Conservation (phyloP, 768 basidiomycete species). For the Holtermannia corniformis region DNA sequence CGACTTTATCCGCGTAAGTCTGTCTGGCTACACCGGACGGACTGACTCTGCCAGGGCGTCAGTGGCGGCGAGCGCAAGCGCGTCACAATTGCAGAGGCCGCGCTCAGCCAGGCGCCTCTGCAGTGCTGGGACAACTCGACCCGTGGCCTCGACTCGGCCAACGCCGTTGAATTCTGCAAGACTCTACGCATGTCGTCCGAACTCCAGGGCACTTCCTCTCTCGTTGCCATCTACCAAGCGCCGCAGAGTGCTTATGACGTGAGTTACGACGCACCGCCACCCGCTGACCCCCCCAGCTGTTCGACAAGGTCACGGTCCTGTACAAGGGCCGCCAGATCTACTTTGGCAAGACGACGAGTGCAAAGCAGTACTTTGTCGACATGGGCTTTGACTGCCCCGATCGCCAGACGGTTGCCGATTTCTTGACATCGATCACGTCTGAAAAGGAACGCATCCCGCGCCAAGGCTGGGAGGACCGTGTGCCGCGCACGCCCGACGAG, state of each 20-base stretch:
- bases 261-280: too few species aligned
- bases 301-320: constrained; percentile 48
- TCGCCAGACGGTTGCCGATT: constrained; percentile 48
- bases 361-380: constrained; percentile 46
- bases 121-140: constrained; percentile 61
- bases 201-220: constrained; percentile 43
- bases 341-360: constrained; percentile 45
- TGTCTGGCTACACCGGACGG: constrained; percentile 36
- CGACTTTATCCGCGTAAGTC: constrained; percentile 53
- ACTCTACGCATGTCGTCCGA: constrained; percentile 46
- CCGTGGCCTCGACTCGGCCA: constrained; percentile 42
- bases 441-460: constrained; percentile 75
- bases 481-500: constrained; percentile 58
- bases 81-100: constrained; percentile 73
- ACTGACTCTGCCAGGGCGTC: constrained; percentile 14
- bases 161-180: constrained; percentile 48
- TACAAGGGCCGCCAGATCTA: constrained; percentile 49
- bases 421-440: constrained; percentile 52
- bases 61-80: constrained; percentile 48
- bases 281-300: constrained; percentile 34
- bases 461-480: constrained; percentile 52
- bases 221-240: constrained; percentile 48
- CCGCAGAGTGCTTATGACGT: constrained; percentile 45
- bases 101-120: constrained; percentile 56
- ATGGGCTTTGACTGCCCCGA: constrained; percentile 48